Base-by-base conservation (phyloP, 2,329 filamentous ascomycete genomes). In the Ophiosphaerella korrae region DNA sequence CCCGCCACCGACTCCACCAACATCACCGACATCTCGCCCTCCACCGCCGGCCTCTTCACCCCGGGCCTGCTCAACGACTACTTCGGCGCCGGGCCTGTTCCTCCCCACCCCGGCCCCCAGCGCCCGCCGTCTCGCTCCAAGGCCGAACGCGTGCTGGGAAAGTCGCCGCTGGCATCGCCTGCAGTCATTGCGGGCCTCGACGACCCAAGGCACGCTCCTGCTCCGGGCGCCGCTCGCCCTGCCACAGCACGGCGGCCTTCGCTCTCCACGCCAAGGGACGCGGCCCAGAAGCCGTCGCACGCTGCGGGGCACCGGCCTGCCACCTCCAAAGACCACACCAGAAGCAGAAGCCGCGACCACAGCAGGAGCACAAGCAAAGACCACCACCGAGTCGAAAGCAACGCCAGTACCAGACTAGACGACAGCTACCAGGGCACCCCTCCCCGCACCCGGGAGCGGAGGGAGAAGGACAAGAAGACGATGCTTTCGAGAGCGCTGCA, bases 401-500 rank as follows among this genome's bases (percentile, higher is more conserved):
- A 57, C 58, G 60, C 63, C 43, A 71, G 68, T 57, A 59, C 58
- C 53, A 64, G 62, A 42, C 51, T 69, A 48, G 69, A 73, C 63
- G 70, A 74, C 60, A 43, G 48, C 46, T 49, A 60, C 44, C 63
- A 66, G 45, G 65, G 64, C 50, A 68, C 70, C 21, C 66, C 66
- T 49, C 72, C 72, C 50, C 71, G 74, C 53, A 71, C 70, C 6
- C 70, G 74, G 42, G 78, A 79, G 56, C 70, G 72, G 52, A 68
- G 74, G 43, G 79, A 80, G 52, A 78, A 75, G 61, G 79, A 81
- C 62, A 81, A 97, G 72, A 97, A 97, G 78, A 89, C 88, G 9
- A 97, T 97, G 92, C 82, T 99, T 32, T 96, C 93, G n/a, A 90
- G 89, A 63, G 94, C 94, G 0, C 78, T 99, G 47, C 89, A 96